phyloP scores from a whole-genome alignment of 139 green algal genomes.

The Zygnema circumcarinatum region DNA sequence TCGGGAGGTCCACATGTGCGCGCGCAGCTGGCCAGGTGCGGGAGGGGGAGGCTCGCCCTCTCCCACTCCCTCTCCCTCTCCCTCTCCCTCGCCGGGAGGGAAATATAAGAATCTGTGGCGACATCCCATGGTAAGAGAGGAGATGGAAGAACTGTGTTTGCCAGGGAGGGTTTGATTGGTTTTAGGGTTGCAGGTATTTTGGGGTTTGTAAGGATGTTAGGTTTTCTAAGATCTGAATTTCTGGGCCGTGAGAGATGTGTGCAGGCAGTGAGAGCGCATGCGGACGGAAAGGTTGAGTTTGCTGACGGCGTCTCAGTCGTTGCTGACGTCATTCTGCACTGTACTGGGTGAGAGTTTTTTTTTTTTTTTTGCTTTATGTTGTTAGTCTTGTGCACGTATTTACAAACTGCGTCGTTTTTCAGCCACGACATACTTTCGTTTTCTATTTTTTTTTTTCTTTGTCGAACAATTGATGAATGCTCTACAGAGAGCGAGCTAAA shows the following conservation, averaged over 20 bases:
- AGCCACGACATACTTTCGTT: no score
- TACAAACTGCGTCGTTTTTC: no score
- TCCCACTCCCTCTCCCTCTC: background rate
- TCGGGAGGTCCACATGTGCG: constrained; percentile 70
- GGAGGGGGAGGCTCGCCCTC: no score
- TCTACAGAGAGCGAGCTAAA: no score
- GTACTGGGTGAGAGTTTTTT: constrained; percentile 38
- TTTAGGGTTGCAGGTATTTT: background rate
- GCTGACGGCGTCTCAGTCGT: constrained; percentile 6
- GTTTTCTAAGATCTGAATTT: no score
- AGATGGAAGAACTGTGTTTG: background rate
- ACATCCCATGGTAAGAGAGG: constrained; percentile 38
- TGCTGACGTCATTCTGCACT: constrained; percentile 60
- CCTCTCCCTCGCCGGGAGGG: background rate
- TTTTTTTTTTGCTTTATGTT: no score
- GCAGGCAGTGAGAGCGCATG: background rate
- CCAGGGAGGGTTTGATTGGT: background rate
- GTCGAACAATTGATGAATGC: no score
- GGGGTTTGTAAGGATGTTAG: no score
- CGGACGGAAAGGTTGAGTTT: constrained; percentile 40
- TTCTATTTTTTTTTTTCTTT: no score
- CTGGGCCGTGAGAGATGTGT: no score
- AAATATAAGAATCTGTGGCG: constrained; percentile 11
- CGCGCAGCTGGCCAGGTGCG: constrained; percentile 71
- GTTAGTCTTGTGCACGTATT: no score